Conservation (phyloP, 169 alveolate genomes). For the Eimeria praecox region DNA sequence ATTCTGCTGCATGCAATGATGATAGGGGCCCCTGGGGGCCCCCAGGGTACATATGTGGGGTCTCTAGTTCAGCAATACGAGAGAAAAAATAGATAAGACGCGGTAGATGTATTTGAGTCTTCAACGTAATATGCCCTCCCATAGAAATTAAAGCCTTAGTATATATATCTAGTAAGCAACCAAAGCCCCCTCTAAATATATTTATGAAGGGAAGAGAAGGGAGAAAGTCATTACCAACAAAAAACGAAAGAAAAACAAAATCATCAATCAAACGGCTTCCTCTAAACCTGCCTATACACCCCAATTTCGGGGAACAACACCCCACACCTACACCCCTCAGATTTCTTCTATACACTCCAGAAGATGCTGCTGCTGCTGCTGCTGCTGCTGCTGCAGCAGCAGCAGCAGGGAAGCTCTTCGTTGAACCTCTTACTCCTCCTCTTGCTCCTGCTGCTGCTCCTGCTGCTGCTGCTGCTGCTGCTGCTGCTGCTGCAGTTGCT, state of each 20-base stretch:
- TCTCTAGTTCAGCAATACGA: conserved; percentile 48
- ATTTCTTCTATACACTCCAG: neutral
- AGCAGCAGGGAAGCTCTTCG: neutral
- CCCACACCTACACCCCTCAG: no score
- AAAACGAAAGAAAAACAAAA: conserved; percentile 95
- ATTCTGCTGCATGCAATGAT: conserved; percentile 21
- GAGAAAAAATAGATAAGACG: conserved; percentile 60
- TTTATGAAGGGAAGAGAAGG: conserved; percentile 97
- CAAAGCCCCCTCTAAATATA: conserved; percentile 62
- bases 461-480: conserved; percentile 60
- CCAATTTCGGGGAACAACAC: no score
- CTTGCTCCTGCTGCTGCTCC: conserved; percentile 36
- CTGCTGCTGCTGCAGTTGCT: conserved; percentile 24
- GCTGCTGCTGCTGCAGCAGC: neutral
- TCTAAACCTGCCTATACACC: conserved; percentile 90
- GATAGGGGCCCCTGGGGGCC: conserved; percentile 23
- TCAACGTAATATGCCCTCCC: conserved; percentile 73
- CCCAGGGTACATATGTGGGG: conserved; percentile 26
- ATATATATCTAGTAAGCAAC: conserved; percentile 39
- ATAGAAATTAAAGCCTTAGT: conserved; percentile 62
- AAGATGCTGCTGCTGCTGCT: neutral
- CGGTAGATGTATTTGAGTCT: conserved; percentile 62
- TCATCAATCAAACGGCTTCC: conserved; percentile 96
- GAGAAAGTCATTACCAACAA: conserved; percentile 98
- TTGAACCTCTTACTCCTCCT: neutral